These are phyloP conservation scores for Syncephalis fuscata DNA, from an alignment of 371 early-diverging fungal genomes.

Conservation along the genomic window DNA sequence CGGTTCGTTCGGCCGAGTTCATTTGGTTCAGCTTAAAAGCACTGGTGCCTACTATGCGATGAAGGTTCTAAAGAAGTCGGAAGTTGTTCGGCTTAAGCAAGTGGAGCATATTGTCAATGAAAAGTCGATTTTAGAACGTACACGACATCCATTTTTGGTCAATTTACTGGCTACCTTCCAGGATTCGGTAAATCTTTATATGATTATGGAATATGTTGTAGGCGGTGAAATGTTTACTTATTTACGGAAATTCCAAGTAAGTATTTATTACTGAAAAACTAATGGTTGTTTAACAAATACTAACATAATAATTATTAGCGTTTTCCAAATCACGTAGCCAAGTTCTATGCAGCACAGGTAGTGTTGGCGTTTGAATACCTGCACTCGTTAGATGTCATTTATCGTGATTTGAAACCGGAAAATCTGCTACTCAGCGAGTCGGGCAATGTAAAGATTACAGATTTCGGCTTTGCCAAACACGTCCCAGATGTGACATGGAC, in stretches of 20 bases:
- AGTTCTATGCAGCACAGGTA: conserved; percentile 67
- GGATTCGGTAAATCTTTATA: conserved; percentile 66
- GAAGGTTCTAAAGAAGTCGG: conserved; percentile 90
- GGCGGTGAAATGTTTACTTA: conserved; percentile 92
- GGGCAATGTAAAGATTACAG: conserved; percentile 97
- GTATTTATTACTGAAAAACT: background rate
- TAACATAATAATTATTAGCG: conserved; percentile 17
- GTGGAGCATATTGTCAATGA: conserved; percentile 97
- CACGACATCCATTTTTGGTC: conserved; percentile 88
- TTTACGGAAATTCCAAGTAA: conserved; percentile 44
- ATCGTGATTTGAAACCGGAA: conserved; percentile 92
- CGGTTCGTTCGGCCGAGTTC: conserved; percentile 98
- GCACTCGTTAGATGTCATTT: conserved; percentile 79
- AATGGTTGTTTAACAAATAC: background rate
- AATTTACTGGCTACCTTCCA: conserved; percentile 84
- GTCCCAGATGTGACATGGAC: conserved; percentile 94
- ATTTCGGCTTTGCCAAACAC: conserved; percentile 98
- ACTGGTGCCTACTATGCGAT: conserved; percentile 84
- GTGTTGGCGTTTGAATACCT: conserved; percentile 69
- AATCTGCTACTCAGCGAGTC: conserved; percentile 78
- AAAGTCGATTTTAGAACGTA: conserved; percentile 75
- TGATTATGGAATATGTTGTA: conserved; percentile 86
- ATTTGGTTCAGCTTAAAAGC: conserved; percentile 60
- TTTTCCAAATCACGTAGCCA: conserved; percentile 80
- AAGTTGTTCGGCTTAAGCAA: conserved; percentile 90